Evolutionary conservation across 805 yeast genomes (phyloP).

Genomic region (Spencermartinsiella europaea): DNA sequence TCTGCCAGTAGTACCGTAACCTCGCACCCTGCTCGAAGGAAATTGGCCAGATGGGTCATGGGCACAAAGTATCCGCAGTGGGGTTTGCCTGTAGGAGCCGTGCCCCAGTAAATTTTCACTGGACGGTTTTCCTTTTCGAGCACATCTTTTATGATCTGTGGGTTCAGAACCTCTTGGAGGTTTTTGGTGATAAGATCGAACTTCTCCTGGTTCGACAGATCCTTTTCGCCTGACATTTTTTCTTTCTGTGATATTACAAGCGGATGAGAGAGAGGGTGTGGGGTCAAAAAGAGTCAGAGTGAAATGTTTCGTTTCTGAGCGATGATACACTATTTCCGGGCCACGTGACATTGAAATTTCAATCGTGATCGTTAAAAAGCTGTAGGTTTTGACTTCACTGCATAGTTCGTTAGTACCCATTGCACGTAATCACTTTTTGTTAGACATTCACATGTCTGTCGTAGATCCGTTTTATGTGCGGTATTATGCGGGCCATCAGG

Average conservation of each 20-base stretch:
- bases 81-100: conserved; percentile 98
- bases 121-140: conserved; percentile 78
- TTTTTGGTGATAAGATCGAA: conserved; percentile 74
- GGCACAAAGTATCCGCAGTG: conserved; percentile 99
- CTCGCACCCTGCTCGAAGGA: conserved; percentile 92
- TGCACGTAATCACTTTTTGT: too few species aligned
- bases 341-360: too few species aligned
- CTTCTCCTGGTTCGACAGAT: conserved; percentile 21
- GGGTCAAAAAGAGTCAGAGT: too few species aligned
- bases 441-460: too few species aligned
- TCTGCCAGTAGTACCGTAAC: conserved; percentile 91
- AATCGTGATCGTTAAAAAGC: too few species aligned
- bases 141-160: conserved; percentile 78
- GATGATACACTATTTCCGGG: too few species aligned
- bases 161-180: conserved; percentile 87
- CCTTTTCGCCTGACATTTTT: background rate
- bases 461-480: conserved; percentile 35
- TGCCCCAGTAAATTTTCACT: conserved; percentile 93
- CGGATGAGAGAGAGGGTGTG: too few species aligned
- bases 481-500: conserved; percentile 42
- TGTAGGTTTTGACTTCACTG: too few species aligned
- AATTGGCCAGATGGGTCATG: conserved; percentile 93
- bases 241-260: too few species aligned
- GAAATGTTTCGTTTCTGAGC: too few species aligned
- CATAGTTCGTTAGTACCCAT: too few species aligned